Percentiles rank a stretch among this genome's conserved stretches.
Conservation (phyloP, 208 protist species). For the Acanthamoeba culbertsoni region DNA sequence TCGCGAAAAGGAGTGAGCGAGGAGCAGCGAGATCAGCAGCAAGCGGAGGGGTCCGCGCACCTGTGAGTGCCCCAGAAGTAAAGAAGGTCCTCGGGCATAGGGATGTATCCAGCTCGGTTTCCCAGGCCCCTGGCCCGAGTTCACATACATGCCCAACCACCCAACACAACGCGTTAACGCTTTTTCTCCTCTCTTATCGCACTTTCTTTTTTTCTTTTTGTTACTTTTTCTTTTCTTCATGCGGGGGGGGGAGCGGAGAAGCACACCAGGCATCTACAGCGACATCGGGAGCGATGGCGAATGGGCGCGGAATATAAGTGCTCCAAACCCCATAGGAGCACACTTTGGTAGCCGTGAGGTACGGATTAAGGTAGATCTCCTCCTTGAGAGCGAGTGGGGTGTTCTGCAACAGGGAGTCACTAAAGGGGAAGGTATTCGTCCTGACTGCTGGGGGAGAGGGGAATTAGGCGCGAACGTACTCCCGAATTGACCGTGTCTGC, state of each 20-base stretch:
- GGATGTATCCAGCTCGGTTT: background rate
- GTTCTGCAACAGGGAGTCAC: background rate
- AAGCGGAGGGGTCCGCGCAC: background rate
- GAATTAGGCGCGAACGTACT: background rate
- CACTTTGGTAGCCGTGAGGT: background rate
- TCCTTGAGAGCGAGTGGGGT: background rate
- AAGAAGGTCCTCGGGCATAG: conserved; percentile 1
- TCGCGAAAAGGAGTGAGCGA: background rate
- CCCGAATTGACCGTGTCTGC: background rate
- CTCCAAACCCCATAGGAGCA: background rate
- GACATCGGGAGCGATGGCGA: background rate
- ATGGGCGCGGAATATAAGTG: background rate
- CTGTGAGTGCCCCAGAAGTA: background rate
- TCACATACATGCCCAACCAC: background rate
- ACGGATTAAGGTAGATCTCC: background rate
- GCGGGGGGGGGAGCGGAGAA: background rate
- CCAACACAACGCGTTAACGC: background rate
- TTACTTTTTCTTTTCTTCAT: too few species aligned
- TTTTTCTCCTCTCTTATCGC: too few species aligned
- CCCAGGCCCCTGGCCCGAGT: background rate
- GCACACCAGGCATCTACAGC: background rate
- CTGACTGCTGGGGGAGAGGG: background rate
- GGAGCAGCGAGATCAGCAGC: background rate
- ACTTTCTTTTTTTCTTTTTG: too few species aligned
- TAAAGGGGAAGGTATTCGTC: background rate